Evolutionary conservation across 176 grass and related monocot genomes (phyloP), one percentile per base, ranked within the genome.

Genomic region (Carex pumila): DNA sequence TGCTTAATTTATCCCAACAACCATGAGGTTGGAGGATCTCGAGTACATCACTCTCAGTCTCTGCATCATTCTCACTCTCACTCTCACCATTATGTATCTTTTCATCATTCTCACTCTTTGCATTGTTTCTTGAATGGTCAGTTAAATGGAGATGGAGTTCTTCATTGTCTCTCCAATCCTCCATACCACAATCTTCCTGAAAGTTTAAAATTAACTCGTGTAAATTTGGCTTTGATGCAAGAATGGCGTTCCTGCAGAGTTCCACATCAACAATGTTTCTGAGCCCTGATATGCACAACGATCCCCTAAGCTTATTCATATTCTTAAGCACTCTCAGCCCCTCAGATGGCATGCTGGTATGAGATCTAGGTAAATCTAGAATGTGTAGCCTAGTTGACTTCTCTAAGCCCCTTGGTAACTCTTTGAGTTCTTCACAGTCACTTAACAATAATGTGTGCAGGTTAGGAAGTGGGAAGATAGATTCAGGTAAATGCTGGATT

Each of bases 361-460:
- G 21, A 11, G 17, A 6, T 15, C 0, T 3, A 47, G 5, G 15
- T 19, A 50, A 29, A 7, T 54, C 52, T 6, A 76, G 18, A 53
- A 14, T 32, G 1, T 1, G 0, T 11, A 65, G 0, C 3, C 31
- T 30, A 12, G 19, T 31, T 32, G 32, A 65, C 22, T 31, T 3
- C 2, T 65, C 62, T 13, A 65, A 3, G 62, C 9, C 31, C 2
- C 29, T 65, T 32, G 62, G 62, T 13, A 65, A 32, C 62, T 30
- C 12, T 13, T 29, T 32, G 0, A 65, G 12, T 5, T 12, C 5
- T 0, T 0, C 0, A 32, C 62, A 65, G 1, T 0, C 0, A 1
- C 31, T 25, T 30, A 65, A 31, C 3, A 10, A 31, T 65, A 65
- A 65, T 65, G 62, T 65, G 1, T 21, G n/a, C 45, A 79, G 9